These are phyloP conservation scores for Fusarium hostae DNA, from an alignment of 2,329 filamentous ascomycete species.

Conservation along the genomic window DNA sequence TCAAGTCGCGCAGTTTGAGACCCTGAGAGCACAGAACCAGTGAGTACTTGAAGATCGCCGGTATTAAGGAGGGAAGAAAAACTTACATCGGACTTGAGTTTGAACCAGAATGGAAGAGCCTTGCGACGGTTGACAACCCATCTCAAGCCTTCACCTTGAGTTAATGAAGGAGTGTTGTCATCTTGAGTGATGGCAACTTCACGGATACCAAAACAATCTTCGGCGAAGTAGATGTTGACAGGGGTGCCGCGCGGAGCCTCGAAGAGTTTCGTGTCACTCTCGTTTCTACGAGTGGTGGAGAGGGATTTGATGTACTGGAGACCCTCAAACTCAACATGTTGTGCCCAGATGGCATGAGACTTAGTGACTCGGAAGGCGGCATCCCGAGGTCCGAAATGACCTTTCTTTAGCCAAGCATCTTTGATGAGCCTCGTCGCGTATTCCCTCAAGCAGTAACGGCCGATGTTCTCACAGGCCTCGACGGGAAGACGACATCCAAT, in stretches of 20 bases:
- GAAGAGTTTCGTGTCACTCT: neutral
- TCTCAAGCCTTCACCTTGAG: accelerated
- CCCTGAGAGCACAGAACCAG: accelerated
- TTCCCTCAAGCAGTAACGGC: neutral
- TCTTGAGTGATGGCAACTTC: accelerated
- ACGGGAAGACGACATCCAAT: neutral
- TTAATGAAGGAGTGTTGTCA: neutral
- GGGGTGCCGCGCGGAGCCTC: accelerated
- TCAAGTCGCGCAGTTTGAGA: neutral
- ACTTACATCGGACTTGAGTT: accelerated
- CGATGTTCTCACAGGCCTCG: neutral
- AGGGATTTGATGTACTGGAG: neutral
- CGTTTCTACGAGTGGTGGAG: accelerated
- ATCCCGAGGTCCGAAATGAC: neutral
- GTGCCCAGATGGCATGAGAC: neutral
- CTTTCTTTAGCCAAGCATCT: neutral
- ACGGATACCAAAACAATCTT: neutral
- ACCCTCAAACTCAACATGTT: neutral
- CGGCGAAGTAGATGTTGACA: neutral
- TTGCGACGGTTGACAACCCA: neutral
- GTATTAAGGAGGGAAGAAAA: no score
- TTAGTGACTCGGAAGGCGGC: no score
- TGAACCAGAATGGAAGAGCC: accelerated
- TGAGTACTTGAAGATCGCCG: neutral
- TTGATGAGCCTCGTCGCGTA: neutral